These are phyloP conservation scores for Codiaeum variegatum DNA, from an alignment of 441 rosid genomes.

Conservation along the genomic window DNA sequence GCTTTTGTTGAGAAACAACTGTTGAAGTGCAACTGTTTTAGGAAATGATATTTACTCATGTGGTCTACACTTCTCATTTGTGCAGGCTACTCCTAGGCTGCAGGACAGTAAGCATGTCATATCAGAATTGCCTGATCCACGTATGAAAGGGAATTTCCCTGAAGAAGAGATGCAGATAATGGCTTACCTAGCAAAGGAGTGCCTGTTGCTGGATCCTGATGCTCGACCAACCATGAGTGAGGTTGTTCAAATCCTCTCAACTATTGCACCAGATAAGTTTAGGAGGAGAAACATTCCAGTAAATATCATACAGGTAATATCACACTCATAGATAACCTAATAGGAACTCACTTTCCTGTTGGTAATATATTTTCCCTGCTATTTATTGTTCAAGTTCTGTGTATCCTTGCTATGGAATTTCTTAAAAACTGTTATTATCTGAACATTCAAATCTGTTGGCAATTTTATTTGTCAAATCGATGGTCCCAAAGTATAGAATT, in stretches of 20 bases:
- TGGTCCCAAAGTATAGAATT: background rate
- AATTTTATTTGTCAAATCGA: background rate
- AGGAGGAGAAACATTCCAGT: slow-evolving; percentile 60
- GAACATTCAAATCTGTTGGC: background rate
- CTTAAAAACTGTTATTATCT: background rate
- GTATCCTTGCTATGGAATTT: background rate
- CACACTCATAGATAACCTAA: background rate
- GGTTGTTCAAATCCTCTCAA: slow-evolving; percentile 89
- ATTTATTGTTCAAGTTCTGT: background rate
- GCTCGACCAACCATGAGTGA: slow-evolving; percentile 93
- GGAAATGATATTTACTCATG: background rate
- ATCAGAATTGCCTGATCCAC: slow-evolving; percentile 75
- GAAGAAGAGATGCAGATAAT: slow-evolving; percentile 85
- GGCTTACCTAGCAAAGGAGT: slow-evolving; percentile 92
- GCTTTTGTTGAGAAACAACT: background rate
- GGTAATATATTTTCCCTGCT: background rate
- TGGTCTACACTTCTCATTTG: slow-evolving; percentile 1
- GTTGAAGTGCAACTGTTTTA: background rate
- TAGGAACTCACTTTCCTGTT: background rate
- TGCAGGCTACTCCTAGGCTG: slow-evolving; percentile 75
- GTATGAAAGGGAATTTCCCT: slow-evolving; percentile 58
- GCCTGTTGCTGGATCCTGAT: slow-evolving; percentile 84
- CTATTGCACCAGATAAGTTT: slow-evolving; percentile 65
- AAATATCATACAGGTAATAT: slow-evolving; percentile 56
- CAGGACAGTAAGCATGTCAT: slow-evolving; percentile 60